Conservation (phyloP, 2,329 filamentous ascomycete genomes). For the Drechslera avenae region DNA sequence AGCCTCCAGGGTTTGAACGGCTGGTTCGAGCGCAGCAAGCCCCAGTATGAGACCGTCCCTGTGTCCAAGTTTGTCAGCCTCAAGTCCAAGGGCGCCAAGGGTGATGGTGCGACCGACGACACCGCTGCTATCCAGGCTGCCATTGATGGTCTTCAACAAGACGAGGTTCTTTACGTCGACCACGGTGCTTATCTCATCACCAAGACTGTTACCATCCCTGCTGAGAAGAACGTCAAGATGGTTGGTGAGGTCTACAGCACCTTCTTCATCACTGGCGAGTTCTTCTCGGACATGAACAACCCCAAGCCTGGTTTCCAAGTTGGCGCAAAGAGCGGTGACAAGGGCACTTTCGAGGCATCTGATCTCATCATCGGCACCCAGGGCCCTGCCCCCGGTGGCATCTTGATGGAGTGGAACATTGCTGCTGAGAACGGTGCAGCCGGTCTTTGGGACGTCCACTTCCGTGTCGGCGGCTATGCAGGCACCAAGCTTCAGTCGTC, state of each 20-base stretch:
- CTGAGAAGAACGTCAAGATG: slow-evolving; percentile 75
- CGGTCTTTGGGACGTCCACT: slow-evolving; percentile 95
- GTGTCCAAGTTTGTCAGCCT: slow-evolving; percentile 79
- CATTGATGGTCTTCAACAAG: slow-evolving; percentile 68
- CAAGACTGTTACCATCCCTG: slow-evolving; percentile 63
- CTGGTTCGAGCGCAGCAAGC: slow-evolving; percentile 84
- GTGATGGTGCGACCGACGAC: slow-evolving; percentile 87
- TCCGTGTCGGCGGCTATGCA: slow-evolving; percentile 84
- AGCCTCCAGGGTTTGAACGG: slow-evolving; percentile 69
- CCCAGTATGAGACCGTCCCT: slow-evolving; percentile 76
- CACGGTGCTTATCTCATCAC: slow-evolving; percentile 67
- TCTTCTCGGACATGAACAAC: slow-evolving; percentile 75
- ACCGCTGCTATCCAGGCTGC: slow-evolving; percentile 81
- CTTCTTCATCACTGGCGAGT: slow-evolving; percentile 77
- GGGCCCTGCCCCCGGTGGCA: slow-evolving; percentile 82
- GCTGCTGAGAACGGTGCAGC: slow-evolving; percentile 69
- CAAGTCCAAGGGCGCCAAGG: slow-evolving; percentile 80
- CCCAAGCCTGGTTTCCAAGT: slow-evolving; percentile 87
- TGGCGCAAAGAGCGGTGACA: slow-evolving; percentile 71
- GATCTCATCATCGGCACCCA: slow-evolving; percentile 85
- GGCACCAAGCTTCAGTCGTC: slow-evolving; percentile 83
- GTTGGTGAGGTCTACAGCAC: slow-evolving; percentile 91
- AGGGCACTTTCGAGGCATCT: slow-evolving; percentile 82
- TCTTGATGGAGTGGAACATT: slow-evolving; percentile 91
- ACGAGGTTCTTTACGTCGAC: slow-evolving; percentile 68